phyloP scores from a whole-genome alignment of 768 basidiomycete species.

The Tephrocybe sp. region DNA sequence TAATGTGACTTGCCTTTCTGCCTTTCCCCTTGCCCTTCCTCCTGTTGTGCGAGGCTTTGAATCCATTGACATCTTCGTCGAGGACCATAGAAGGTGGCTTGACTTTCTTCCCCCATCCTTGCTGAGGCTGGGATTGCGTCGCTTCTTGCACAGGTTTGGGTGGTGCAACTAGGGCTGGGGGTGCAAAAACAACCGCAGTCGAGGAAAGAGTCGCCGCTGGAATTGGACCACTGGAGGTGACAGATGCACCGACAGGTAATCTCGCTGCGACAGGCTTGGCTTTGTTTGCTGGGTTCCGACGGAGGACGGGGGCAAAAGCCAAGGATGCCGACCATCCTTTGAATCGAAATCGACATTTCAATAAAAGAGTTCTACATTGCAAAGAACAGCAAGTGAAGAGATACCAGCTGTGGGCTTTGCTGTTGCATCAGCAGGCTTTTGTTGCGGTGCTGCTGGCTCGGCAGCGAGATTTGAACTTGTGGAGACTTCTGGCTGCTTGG shows the following conservation, averaged over 20 bases:
- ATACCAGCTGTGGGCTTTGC: slow-evolving; percentile 59
- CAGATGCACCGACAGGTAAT: slow-evolving; percentile 63
- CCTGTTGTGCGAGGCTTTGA: slow-evolving; percentile 58
- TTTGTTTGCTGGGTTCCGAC: slow-evolving; percentile 59
- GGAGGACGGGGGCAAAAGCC: slow-evolving; percentile 84
- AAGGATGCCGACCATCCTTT: slow-evolving; percentile 89
- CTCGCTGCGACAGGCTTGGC: slow-evolving; percentile 52
- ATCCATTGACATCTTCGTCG: slow-evolving; percentile 88
- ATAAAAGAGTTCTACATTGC: slow-evolving; percentile 55
- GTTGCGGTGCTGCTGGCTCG: slow-evolving; percentile 18
- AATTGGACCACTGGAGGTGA: slow-evolving; percentile 40
- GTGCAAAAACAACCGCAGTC: slow-evolving; percentile 72
- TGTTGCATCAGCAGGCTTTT: slow-evolving; percentile 23
- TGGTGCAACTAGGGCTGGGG: slow-evolving; percentile 56
- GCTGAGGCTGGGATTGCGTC: slow-evolving; percentile 41
- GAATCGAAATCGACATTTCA: slow-evolving; percentile 44
- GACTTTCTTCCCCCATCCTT: slow-evolving; percentile 86
- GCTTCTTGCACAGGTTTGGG: slow-evolving; percentile 27
- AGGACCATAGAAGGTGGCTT: slow-evolving; percentile 90
- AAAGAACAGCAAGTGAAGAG: slow-evolving; percentile 50
- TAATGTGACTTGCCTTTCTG: slow-evolving; percentile 55
- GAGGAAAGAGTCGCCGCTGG: slow-evolving; percentile 36
- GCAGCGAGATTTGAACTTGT: no score
- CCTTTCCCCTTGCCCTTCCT: slow-evolving; percentile 55
- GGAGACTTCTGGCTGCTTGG: slow-evolving; percentile 11